Percentiles rank a stretch among this genome's conserved stretches.
Evolutionary conservation across 345 rosid genomes (phyloP).

Genomic region (Syzygium oleosum): DNA sequence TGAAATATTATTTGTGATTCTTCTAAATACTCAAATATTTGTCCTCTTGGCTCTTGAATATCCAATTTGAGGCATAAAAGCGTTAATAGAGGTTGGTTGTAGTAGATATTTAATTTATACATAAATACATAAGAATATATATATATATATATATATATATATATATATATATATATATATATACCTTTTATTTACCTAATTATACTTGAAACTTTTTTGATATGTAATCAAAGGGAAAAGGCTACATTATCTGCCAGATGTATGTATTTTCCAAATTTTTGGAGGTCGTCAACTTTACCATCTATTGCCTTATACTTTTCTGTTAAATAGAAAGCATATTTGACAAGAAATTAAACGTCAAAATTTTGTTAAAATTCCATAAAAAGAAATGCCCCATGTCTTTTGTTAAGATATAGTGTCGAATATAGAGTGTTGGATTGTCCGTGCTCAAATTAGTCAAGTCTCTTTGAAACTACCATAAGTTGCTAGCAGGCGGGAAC

Average conservation of each 20-base stretch:
- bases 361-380: not conserved
- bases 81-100: not conserved
- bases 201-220: not conserved
- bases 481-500: not conserved
- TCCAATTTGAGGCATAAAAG: not conserved
- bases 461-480: not conserved
- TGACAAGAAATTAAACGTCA: not conserved
- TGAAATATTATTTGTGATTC: not conserved
- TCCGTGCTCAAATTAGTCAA: not conserved
- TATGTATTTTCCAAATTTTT: not conserved
- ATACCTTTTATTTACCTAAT: too few relatives aligned
- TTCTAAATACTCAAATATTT: not conserved
- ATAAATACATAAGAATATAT: too few relatives aligned
- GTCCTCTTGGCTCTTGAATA: not conserved
- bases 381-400: not conserved
- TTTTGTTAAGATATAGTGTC: not conserved
- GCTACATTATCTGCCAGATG: not conserved
- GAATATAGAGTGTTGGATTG: too few relatives aligned
- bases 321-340: not conserved
- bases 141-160: not conserved
- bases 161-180: not conserved
- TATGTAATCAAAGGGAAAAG: not conserved
- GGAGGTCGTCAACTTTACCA: not conserved
- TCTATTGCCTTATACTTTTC: not conserved
- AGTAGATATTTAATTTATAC: not conserved